Evolutionary conservation across 2,329 filamentous ascomycete genomes (phyloP).

Genomic region (Aspergillus niger): DNA sequence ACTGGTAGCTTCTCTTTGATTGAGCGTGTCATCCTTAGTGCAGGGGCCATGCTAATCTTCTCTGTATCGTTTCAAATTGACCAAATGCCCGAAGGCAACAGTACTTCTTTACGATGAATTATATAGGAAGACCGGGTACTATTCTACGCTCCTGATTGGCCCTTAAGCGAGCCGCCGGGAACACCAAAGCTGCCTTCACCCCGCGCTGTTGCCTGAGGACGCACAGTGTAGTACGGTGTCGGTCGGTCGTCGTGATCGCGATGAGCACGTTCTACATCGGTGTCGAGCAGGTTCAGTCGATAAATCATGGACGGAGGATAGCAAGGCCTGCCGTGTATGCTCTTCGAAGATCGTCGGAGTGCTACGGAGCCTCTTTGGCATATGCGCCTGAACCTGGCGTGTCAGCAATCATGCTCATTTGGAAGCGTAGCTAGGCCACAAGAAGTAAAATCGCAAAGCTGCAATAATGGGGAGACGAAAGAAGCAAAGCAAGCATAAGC

Average conservation of each 20-base stretch:
- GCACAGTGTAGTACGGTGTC: not conserved
- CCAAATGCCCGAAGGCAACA: constrained; percentile 56
- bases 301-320: not conserved
- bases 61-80: constrained; percentile 71
- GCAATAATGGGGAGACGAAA: not conserved
- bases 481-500: not conserved
- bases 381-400: not conserved
- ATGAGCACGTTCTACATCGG: not conserved
- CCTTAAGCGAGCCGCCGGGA: constrained; percentile 7
- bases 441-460: not conserved
- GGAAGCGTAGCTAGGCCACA: not conserved
- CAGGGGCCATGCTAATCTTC: constrained; percentile 82
- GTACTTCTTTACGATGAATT: constrained; percentile 16
- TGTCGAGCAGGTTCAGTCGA: not conserved
- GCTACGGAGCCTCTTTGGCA: not conserved
- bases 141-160: constrained; percentile 11
- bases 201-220: not conserved
- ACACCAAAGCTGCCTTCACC: constrained; percentile 11
- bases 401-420: not conserved
- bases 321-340: not conserved
- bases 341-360: not conserved
- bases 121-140: constrained; percentile 19
- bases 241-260: not conserved
- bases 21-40: constrained; percentile 94
- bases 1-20: constrained; percentile 75